A percentile compares a stretch with the other conserved stretches of the same genome.
phyloP scores from a whole-genome alignment of 257 asterid genomes.

The Jasminum sambac region DNA sequence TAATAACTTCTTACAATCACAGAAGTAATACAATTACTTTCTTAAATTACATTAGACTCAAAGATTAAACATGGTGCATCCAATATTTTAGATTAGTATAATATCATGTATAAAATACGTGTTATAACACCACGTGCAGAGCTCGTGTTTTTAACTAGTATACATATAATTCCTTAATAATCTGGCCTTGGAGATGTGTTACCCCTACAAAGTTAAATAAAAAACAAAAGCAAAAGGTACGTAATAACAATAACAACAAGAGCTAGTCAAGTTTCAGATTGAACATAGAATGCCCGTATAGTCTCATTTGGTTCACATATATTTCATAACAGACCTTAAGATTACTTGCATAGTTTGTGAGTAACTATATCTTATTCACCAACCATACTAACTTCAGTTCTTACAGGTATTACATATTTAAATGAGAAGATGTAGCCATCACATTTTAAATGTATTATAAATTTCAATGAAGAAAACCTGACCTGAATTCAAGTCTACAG shows the following conservation, averaged over 20 bases:
- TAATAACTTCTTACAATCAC: no score
- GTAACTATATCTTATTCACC: neutral
- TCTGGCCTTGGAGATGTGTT: neutral
- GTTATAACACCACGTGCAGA: no score
- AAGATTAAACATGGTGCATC: no score
- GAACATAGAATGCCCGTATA: neutral
- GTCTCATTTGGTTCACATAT: neutral
- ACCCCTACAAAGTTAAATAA: conserved; percentile 5
- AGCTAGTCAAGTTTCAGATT: neutral
- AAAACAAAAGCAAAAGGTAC: neutral
- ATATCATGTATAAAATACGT: no score
- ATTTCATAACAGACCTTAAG: neutral
- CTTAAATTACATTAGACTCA: no score
- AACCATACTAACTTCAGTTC: neutral
- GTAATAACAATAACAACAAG: no score
- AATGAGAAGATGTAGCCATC: neutral
- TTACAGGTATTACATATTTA: neutral
- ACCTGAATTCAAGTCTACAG: no score
- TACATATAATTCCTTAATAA: no score
- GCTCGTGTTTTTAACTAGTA: no score
- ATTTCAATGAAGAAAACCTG: no score
- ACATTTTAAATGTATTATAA: neutral
- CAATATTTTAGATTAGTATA: no score
- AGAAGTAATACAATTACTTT: no score
- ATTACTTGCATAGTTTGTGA: neutral